These are phyloP conservation scores for Malus hybrid DNA, from an alignment of 331 rosid species.

Conservation along the genomic window DNA sequence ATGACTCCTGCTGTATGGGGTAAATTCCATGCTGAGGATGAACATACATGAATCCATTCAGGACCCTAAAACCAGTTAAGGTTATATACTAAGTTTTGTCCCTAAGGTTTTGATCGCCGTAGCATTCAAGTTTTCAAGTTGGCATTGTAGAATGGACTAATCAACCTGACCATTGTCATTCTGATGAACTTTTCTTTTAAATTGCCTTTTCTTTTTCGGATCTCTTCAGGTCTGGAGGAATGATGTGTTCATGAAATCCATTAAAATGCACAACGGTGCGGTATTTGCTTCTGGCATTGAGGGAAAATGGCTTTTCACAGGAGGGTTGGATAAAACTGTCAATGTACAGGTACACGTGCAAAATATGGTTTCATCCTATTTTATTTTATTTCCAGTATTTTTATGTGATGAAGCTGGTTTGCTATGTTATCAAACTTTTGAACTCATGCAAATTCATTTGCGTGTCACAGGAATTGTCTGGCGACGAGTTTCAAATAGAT, in stretches of 20 bases:
- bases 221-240: conserved; percentile 76
- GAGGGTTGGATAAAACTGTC: conserved; percentile 78
- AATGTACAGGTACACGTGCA: conserved; percentile 67
- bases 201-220: conserved; percentile 7
- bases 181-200: neutral
- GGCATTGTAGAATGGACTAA: neutral
- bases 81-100: neutral
- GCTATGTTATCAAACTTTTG: neutral
- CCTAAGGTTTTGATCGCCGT: neutral
- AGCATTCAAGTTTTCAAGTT: neutral
- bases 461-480: conserved; percentile 55
- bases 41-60: neutral
- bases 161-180: neutral
- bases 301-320: conserved; percentile 66
- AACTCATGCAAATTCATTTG: neutral
- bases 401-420: neutral
- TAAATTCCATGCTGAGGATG: neutral
- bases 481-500: conserved; percentile 58
- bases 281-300: conserved; percentile 53
- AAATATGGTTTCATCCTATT: neutral
- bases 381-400: neutral
- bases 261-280: conserved; percentile 60
- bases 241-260: conserved; percentile 48
- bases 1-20: neutral
- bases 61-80: neutral